Evolutionary conservation across 306 rosid genomes (phyloP), one percentile per base, ranked within the genome.

Genomic region (Vigna unguiculata): DNA sequence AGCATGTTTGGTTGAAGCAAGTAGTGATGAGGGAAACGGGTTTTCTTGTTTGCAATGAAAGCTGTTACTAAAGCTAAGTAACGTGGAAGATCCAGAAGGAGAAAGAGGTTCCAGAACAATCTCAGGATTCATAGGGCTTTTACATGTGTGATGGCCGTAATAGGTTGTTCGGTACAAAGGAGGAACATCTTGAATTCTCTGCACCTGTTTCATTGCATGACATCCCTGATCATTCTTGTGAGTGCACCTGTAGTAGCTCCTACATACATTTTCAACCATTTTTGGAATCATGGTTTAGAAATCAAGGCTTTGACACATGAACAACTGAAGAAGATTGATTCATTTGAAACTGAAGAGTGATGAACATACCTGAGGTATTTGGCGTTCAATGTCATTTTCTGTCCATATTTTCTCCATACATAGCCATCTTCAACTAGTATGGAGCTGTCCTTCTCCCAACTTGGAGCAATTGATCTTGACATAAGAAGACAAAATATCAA

Each of bases 401-500:
- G 93, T 41, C 93, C 96, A 3, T 90, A 88, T 34, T 88, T 88
- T 76, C 96, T 90, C 91, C 96, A 88, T 24, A 73, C 77, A 81
- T 83, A 75, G 12, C 92, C 91, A 69, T 90, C 93, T 11, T 86
- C 82, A 2, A 48, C 46, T 49, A 61, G 72, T 32, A 51, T 6
- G 9, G 78, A 45, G 24, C 75, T 69, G 9, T 86, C 84, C 51
- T 40, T 85, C 21, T 36, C 69, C 87, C 83, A 78, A 30, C 82
- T 61, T 57, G 70, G 69, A 4, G 49, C 53, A 34, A 20, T 32
- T 55, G 69, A 80, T 69, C 80, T 87, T 62, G 10, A 62, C 0
- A 62, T 71, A 81, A 73, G 68, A 36, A 46, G 30, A 64, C 59
- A 55, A 32, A 61, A 15, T 28, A 25, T 6, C 38, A 40, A 19